These are phyloP conservation scores for Neurospora sp. DNA, from an alignment of 2,329 filamentous ascomycete genomes.

Conservation along the genomic window DNA sequence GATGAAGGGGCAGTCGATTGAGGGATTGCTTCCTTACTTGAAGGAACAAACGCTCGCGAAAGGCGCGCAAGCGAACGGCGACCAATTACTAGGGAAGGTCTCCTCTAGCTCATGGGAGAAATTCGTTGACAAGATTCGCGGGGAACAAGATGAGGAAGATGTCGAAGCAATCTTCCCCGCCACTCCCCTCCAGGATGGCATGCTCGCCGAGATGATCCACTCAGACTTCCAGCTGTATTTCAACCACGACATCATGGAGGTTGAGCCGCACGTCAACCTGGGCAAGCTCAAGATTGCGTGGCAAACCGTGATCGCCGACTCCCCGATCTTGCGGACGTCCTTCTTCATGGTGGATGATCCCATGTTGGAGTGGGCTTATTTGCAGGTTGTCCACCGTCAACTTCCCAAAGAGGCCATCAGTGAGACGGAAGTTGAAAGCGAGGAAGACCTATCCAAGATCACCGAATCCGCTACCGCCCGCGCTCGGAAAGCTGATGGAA, in stretches of 20 bases:
- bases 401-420: slow-evolving; percentile 8
- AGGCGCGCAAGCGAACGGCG: background rate
- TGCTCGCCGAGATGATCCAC: slow-evolving; percentile 72
- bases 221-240: slow-evolving; percentile 72
- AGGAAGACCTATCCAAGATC: slow-evolving; percentile 26
- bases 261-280: slow-evolving; percentile 46
- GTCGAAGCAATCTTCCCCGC: slow-evolving; percentile 58
- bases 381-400: slow-evolving; percentile 34
- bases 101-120: background rate
- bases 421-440: slow-evolving; percentile 16
- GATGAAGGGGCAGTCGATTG: slow-evolving; percentile 61
- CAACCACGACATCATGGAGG: slow-evolving; percentile 68
- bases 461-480: slow-evolving; percentile 27
- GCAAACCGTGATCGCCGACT: slow-evolving; percentile 44
- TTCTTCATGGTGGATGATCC: slow-evolving; percentile 61
- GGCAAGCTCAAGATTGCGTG: slow-evolving; percentile 51
- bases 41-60: background rate
- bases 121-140: background rate
- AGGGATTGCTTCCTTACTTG: background rate
- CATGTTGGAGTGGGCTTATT: slow-evolving; percentile 39
- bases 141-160: background rate
- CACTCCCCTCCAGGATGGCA: slow-evolving; percentile 78
- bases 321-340: slow-evolving; percentile 65
- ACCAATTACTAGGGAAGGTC: slow-evolving; percentile 23
- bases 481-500: slow-evolving; percentile 29